A percentile compares a stretch with the other conserved stretches of the same genome.
Evolutionary conservation across 805 yeast genomes (phyloP).

Genomic region (Zygotorulaspora sp.): DNA sequence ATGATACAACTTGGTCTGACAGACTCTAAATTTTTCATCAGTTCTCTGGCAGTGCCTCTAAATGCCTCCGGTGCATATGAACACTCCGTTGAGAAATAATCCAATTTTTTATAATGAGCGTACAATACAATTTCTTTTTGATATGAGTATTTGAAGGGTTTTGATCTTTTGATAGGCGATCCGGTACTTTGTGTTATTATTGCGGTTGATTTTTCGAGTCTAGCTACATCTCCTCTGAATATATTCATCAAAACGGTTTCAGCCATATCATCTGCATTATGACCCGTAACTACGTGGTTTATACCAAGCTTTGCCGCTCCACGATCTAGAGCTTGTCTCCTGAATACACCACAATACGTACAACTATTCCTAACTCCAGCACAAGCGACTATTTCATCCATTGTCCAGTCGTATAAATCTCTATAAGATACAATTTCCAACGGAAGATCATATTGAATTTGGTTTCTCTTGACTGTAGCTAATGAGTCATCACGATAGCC

Average conservation of each 20-base stretch:
- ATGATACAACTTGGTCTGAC: conserved; percentile 89
- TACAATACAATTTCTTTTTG: conserved; percentile 96
- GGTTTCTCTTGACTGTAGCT: conserved; percentile 94
- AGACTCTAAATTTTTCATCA: conserved; percentile 84
- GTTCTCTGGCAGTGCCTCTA: conserved; percentile 92
- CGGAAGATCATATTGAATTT: conserved; percentile 76
- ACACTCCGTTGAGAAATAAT: conserved; percentile 95
- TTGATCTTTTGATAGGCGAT: conserved; percentile 87
- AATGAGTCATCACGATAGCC: conserved; percentile 97
- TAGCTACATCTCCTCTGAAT: conserved; percentile 90
- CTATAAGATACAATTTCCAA: conserved; percentile 77
- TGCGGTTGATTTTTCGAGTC: conserved; percentile 82
- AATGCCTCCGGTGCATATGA: conserved; percentile 98
- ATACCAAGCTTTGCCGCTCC: conserved; percentile 88
- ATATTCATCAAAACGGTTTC: conserved; percentile 95
- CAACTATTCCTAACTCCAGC: conserved; percentile 93
- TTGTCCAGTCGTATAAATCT: conserved; percentile 93
- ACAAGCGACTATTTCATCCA: conserved; percentile 95
- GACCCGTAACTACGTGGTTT: conserved; percentile 93
- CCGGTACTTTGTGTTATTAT: conserved; percentile 79
- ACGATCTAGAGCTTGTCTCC: conserved; percentile 94
- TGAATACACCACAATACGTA: conserved; percentile 94
- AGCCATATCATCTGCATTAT: conserved; percentile 99
- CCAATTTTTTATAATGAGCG: conserved; percentile 93
- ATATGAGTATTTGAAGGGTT: conserved; percentile 93